Conservation (phyloP, 2,329 filamentous ascomycete genomes). For the Stenocarpella maydis region DNA sequence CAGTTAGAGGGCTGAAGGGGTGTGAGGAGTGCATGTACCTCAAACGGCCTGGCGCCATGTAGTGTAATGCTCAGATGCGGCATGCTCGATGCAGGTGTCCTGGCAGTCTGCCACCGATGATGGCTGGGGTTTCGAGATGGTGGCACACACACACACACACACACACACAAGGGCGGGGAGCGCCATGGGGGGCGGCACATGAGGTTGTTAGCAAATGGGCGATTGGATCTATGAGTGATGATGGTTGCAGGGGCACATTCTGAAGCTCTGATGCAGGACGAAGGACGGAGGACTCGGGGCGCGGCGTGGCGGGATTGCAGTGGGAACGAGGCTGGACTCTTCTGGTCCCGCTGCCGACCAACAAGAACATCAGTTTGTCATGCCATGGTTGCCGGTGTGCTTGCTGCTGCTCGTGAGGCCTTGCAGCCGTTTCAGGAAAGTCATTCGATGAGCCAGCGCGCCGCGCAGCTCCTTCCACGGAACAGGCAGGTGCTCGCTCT, state of each 20-base stretch:
- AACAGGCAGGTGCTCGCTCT: background rate
- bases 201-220: background rate
- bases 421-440: conserved; percentile 19
- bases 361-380: background rate
- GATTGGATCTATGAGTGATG: background rate
- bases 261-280: background rate
- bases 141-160: too few relatives aligned
- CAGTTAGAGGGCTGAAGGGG: background rate
- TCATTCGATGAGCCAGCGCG: background rate
- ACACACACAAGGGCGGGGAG: background rate
- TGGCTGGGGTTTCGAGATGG: conserved; percentile 19
- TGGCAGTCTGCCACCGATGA: background rate
- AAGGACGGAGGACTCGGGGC: too few relatives aligned
- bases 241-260: background rate
- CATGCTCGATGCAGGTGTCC: background rate
- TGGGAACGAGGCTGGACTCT: too few relatives aligned
- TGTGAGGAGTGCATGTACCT: background rate
- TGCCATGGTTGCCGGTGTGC: too few relatives aligned
- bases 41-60: conserved; percentile 6
- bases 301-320: too few relatives aligned
- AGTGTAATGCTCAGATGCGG: conserved; percentile 20
- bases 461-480: background rate
- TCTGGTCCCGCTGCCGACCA: too few relatives aligned
- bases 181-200: conserved; percentile 11
- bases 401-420: background rate